Percentiles rank a stretch among this genome's conserved stretches.
These are phyloP conservation scores for Moelleriella libera DNA, from an alignment of 2,329 filamentous ascomycete genomes.

Conservation along the genomic window DNA sequence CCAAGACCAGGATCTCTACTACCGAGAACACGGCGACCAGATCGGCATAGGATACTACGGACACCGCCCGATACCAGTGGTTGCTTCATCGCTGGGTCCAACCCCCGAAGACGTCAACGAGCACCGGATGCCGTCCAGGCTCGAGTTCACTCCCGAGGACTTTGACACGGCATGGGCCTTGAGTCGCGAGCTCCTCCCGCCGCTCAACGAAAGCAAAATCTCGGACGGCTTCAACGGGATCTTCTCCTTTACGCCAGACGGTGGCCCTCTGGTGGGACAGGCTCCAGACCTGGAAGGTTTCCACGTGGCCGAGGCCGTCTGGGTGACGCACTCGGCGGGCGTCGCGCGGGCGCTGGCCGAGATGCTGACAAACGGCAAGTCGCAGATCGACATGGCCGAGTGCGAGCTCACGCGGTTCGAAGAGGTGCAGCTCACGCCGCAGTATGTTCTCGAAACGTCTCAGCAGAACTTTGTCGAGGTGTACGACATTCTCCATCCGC, in stretches of 20 bases:
- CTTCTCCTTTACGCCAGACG: slow-evolving; percentile 53
- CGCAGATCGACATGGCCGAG: slow-evolving; percentile 40
- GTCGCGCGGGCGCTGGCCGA: slow-evolving; percentile 47
- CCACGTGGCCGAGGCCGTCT: slow-evolving; percentile 50
- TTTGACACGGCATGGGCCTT: slow-evolving; percentile 47
- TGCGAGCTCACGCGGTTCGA: slow-evolving; percentile 49
- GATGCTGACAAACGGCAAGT: slow-evolving; percentile 39
- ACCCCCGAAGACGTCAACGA: slow-evolving; percentile 41
- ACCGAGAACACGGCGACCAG: slow-evolving; percentile 48
- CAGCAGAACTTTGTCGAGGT: slow-evolving; percentile 49
- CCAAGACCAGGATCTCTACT: slow-evolving; percentile 51
- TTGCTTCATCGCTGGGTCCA: slow-evolving; percentile 35
- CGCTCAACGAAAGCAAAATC: slow-evolving; percentile 33
- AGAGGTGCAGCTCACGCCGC: slow-evolving; percentile 39
- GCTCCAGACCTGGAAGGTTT: slow-evolving; percentile 45
- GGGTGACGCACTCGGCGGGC: slow-evolving; percentile 52
- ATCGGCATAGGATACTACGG: slow-evolving; percentile 52
- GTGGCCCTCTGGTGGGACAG: slow-evolving; percentile 43
- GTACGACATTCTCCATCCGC: slow-evolving; percentile 49
- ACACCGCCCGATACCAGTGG: slow-evolving; percentile 46
- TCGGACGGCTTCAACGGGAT: slow-evolving; percentile 50
- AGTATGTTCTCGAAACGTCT: slow-evolving; percentile 44
- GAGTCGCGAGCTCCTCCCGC: slow-evolving; percentile 38
- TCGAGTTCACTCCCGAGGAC: slow-evolving; percentile 44
- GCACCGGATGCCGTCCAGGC: slow-evolving; percentile 48